A percentile compares a stretch with the other conserved stretches of the same genome.
Evolutionary conservation across 371 early-diverging fungal genomes (phyloP).

Genomic region (Mortierella sp.): DNA sequence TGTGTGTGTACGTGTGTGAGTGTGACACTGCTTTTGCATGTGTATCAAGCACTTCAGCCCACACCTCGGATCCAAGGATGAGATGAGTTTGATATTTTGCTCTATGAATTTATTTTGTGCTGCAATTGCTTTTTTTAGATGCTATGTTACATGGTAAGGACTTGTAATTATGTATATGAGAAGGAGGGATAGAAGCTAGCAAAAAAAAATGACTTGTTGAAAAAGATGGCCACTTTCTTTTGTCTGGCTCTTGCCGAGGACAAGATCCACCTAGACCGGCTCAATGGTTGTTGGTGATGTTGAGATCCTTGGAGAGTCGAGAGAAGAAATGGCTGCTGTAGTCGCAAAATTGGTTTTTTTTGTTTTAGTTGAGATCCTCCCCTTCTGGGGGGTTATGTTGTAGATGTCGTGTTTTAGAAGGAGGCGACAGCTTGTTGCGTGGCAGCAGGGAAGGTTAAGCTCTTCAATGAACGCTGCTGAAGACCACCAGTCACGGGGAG

Average conservation of each 20-base stretch:
- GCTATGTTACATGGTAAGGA: conserved; percentile 25
- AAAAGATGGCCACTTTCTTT: not conserved
- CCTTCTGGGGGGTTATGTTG: not conserved
- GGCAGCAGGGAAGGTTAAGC: conserved; percentile 26
- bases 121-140: conserved; percentile 20
- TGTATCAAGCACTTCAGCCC: too few species aligned
- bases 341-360: not conserved
- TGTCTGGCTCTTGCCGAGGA: not conserved
- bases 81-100: not conserved
- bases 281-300: conserved; percentile 3
- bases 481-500: conserved; percentile 81
- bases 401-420: conserved; percentile 16
- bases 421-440: conserved; percentile 25
- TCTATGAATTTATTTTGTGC: conserved; percentile 15
- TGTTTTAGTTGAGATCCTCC: not conserved
- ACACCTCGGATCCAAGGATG: too few species aligned
- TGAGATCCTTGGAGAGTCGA: not conserved
- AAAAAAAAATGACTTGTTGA: not conserved
- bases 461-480: conserved; percentile 65
- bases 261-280: not conserved
- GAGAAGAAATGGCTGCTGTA: not conserved
- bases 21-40: too few species aligned
- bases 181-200: not conserved
- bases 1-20: too few species aligned
- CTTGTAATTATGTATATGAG: conserved; percentile 15